These are phyloP conservation scores for Arthrobotrys sphaeroides DNA, from an alignment of 2,329 filamentous ascomycete genomes.

Conservation along the genomic window DNA sequence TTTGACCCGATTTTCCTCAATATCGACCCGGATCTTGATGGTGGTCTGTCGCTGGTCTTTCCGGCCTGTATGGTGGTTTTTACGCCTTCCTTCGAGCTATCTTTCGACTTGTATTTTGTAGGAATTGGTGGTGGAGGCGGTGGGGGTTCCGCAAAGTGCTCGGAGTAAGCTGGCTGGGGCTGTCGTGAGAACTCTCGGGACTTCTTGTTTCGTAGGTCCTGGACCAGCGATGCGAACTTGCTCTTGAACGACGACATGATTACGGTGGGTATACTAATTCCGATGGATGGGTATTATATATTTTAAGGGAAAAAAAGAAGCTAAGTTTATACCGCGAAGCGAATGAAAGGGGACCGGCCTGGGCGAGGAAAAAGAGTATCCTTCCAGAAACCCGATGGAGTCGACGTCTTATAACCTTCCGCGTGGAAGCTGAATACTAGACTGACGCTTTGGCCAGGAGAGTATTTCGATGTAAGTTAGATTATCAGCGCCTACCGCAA, in stretches of 20 bases:
- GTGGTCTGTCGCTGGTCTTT: conserved; percentile 29
- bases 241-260: conserved; percentile 51
- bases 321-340: conserved; percentile 26
- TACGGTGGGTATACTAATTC: background rate
- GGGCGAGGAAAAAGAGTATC: conserved; percentile 23
- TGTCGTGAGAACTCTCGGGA: conserved; percentile 49
- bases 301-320: conserved; percentile 3
- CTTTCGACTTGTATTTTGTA: conserved; percentile 18
- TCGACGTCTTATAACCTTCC: conserved; percentile 22
- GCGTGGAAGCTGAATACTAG: conserved; percentile 13
- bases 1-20: conserved; percentile 46
- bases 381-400: background rate
- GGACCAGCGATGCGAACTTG: conserved; percentile 51
- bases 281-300: background rate
- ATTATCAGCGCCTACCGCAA: conserved; percentile 51
- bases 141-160: conserved; percentile 41
- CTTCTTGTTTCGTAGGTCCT: conserved; percentile 51
- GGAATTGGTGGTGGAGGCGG: conserved; percentile 45
- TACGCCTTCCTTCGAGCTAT: conserved; percentile 17
- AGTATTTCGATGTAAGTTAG: conserved; percentile 19
- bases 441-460: conserved; percentile 34
- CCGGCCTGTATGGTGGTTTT: conserved; percentile 27
- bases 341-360: conserved; percentile 32
- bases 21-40: conserved; percentile 47
- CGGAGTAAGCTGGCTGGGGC: conserved; percentile 42